A percentile compares a stretch with the other conserved stretches of the same genome.
Evolutionary conservation across 2,329 filamentous ascomycete species (phyloP).

Genomic region (Ceratocystis variospora): DNA sequence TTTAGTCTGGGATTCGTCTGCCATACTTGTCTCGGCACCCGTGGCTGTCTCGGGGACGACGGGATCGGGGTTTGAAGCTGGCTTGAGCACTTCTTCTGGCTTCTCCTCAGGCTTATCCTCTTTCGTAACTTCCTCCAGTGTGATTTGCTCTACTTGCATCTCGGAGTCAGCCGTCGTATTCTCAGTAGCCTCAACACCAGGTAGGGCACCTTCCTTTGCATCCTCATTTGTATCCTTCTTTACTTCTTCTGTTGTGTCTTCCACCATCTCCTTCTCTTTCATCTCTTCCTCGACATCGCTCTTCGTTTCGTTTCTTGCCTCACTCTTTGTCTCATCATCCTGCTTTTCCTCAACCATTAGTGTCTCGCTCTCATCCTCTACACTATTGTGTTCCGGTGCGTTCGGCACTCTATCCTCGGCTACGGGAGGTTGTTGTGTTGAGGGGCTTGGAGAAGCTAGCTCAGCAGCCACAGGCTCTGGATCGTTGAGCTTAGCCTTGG

Average conservation of each 20-base stretch:
- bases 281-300: background rate
- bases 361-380: background rate
- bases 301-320: no score
- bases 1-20: no score
- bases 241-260: conserved; percentile 15
- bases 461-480: background rate
- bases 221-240: conserved; percentile 12
- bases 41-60: background rate
- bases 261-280: background rate
- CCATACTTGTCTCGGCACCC: no score
- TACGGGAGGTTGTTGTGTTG: background rate
- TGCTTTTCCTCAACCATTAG: background rate
- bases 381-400: background rate
- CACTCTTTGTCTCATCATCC: no score
- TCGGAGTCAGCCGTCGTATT: conserved; percentile 15
- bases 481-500: background rate
- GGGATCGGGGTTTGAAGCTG: conserved; percentile 15
- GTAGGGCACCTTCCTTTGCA: conserved; percentile 20
- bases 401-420: background rate
- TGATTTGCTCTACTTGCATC: background rate
- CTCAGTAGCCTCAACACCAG: conserved; percentile 20
- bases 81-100: conserved; percentile 15
- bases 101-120: conserved; percentile 16
- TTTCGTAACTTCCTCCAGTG: no score
- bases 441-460: background rate